phyloP scores from a whole-genome alignment of 73 alveolate genomes.

The Paramecium sexaurelia region DNA sequence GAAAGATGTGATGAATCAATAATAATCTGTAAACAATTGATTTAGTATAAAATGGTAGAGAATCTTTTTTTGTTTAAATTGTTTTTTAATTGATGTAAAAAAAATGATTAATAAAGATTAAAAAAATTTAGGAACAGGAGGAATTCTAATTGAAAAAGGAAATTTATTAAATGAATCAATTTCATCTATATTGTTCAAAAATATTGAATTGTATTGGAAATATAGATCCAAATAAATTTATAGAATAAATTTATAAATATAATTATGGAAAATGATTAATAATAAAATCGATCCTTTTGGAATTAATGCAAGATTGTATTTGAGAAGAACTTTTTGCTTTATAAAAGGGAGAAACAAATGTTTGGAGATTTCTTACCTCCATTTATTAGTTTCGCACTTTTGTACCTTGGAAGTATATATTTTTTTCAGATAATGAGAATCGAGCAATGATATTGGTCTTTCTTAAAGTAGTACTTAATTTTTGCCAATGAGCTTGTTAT shows the following conservation, averaged over 20 bases:
- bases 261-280: background rate
- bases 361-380: background rate
- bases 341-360: background rate
- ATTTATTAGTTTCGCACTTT: background rate
- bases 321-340: background rate
- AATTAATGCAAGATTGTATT: background rate
- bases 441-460: background rate
- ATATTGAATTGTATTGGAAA: background rate
- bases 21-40: too few species aligned
- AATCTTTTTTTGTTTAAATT: too few species aligned
- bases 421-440: background rate
- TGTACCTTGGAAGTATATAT: background rate
- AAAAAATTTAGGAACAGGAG: background rate
- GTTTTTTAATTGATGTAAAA: background rate
- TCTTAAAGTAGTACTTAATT: background rate
- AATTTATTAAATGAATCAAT: background rate
- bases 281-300: background rate
- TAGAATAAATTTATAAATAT: background rate
- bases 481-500: slow-evolving; percentile 6
- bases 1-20: too few species aligned
- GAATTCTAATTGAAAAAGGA: background rate
- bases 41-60: too few species aligned
- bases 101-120: background rate
- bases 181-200: background rate
- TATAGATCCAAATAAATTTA: background rate